These are phyloP conservation scores for Trichosanthes truncata DNA, from an alignment of 306 rosid species.

Conservation along the genomic window DNA sequence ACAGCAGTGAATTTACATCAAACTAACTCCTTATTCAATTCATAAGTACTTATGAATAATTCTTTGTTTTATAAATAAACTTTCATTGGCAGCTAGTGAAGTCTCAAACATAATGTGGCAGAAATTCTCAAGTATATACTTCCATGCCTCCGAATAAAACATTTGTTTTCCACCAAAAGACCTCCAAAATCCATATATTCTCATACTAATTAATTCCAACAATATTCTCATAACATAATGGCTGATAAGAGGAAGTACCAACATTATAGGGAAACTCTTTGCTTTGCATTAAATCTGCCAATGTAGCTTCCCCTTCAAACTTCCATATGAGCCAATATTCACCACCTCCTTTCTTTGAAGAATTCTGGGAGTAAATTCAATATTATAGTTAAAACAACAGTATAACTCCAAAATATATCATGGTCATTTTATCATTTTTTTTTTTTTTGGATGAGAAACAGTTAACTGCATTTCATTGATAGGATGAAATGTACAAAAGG, in stretches of 20 bases:
- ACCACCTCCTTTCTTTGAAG: constrained; percentile 54
- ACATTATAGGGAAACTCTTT: constrained; percentile 96
- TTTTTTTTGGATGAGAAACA: too few relatives aligned
- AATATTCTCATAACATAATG: background rate
- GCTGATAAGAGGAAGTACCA: constrained; percentile 38
- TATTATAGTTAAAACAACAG: constrained; percentile 8
- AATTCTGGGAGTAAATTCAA: constrained; percentile 37
- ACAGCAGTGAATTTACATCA: background rate
- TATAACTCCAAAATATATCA: constrained; percentile 10
- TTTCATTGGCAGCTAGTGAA: too few relatives aligned
- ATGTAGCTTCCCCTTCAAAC: constrained; percentile 78
- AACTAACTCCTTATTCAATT: background rate
- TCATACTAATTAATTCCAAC: background rate
- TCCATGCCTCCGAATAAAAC: background rate
- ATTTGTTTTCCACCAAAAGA: background rate
- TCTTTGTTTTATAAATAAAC: too few relatives aligned
- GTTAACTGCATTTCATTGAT: too few relatives aligned
- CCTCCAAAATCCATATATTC: background rate
- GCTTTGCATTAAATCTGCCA: constrained; percentile 66
- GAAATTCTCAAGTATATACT: background rate
- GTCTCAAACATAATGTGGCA: background rate
- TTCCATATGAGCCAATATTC: constrained; percentile 95
- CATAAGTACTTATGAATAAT: too few relatives aligned
- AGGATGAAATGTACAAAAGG: too few relatives aligned
- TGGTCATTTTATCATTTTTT: background rate